Conservation (phyloP, 257 asterid genomes). For the Ligustrum vulgare region DNA sequence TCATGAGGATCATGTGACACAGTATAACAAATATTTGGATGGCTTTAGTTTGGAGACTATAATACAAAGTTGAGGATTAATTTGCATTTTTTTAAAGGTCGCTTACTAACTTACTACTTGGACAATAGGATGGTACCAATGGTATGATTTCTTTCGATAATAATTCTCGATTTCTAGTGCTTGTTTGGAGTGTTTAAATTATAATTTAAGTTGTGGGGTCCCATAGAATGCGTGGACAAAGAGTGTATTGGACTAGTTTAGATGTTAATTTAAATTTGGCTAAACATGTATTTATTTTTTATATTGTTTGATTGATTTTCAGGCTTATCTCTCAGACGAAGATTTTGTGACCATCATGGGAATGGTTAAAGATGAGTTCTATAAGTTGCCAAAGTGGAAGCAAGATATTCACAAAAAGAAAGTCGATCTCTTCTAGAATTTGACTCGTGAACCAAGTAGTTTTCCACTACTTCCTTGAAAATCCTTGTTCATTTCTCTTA, state of each 20-base stretch:
- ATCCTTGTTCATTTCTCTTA: constrained; percentile 25
- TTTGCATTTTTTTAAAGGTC: too few species aligned
- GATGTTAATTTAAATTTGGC: too few species aligned
- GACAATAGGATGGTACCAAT: background rate
- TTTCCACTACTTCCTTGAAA: constrained; percentile 1
- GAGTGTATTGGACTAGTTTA: too few species aligned
- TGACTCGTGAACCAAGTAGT: constrained; percentile 16
- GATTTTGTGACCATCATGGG: constrained; percentile 62
- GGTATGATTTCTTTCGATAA: background rate
- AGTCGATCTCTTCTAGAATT: constrained; percentile 76
- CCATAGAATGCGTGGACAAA: too few species aligned
- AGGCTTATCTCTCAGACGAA: constrained; percentile 87
- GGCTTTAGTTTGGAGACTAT: background rate
- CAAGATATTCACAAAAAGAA: constrained; percentile 79
- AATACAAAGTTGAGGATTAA: background rate
- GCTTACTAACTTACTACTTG: background rate
- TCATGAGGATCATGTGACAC: background rate
- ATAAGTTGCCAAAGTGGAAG: constrained; percentile 84
- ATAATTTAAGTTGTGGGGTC: too few species aligned
- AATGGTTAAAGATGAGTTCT: constrained; percentile 68
- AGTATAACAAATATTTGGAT: background rate
- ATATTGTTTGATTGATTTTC: constrained; percentile 32
- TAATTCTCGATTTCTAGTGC: background rate
- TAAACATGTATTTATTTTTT: background rate
- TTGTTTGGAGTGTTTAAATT: too few species aligned